Evolutionary conservation across 306 rosid species (phyloP), one percentile per base, ranked within the genome.

Genomic region (Rosa multiflora): DNA sequence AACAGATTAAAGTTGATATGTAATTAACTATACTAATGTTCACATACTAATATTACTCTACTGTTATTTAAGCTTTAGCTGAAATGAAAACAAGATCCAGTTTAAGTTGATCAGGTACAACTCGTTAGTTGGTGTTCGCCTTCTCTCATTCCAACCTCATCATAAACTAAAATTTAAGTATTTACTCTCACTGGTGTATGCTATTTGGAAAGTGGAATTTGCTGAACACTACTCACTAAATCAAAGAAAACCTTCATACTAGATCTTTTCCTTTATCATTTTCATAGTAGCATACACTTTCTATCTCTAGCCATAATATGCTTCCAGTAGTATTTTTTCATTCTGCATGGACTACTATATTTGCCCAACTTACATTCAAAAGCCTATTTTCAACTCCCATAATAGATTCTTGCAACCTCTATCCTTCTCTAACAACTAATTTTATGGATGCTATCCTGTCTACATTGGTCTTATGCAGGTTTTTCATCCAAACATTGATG

Each of bases 401-500:
- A 5, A 32, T 63, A 29, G 10, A 48, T 17, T 77, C 8, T 52
- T 17, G 8, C 1, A 39, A 15, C 63, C n/a, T 5, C 5, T 18
- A 61, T 4, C 13, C 26, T 43, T 23, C 5, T 21, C 40, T n/a
- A 56, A 12, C 23, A 13, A 23, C 5, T 42, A 26, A 56, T 23
- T 61, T 44, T 5, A 23, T 43, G 20, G 5, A 53, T 74, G 10
- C 2, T 6, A 42, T 42, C 18, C 39, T 48, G 61, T 21, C 13
- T 29, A 72, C 11, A 8, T 51, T 49, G 77, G 3, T 39, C 51
- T n/a, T 70, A 23, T 21, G 67, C 81, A 86, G 87, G 68, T 86
- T 14, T 86, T 52, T 74, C 87, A 86, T 83, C 89, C 89, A 17
- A 86, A 86, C 51, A 35, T 83, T 10, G 80, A 52, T 26, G 62